A percentile compares a stretch with the other conserved stretches of the same genome.
These are phyloP conservation scores for Penicillium sp. DNA, from an alignment of 2,329 filamentous ascomycete species.

Conservation along the genomic window DNA sequence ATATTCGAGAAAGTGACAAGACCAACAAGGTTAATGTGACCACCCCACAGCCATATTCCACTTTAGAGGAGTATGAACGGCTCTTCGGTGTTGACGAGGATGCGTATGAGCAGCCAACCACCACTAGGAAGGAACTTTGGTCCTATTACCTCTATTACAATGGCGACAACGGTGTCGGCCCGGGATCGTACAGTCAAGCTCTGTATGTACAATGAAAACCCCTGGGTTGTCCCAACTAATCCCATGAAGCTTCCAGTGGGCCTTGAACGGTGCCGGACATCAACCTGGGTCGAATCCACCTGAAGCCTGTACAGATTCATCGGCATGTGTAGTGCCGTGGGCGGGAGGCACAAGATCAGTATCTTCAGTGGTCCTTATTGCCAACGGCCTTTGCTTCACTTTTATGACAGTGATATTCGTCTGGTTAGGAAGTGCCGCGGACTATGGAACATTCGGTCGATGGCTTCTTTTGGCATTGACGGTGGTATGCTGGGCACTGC, in stretches of 20 bases:
- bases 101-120: slow-evolving; percentile 38
- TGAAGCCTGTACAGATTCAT: slow-evolving; percentile 29
- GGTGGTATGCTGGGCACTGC: slow-evolving; percentile 40
- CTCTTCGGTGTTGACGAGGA: slow-evolving; percentile 38
- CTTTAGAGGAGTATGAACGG: slow-evolving; percentile 31
- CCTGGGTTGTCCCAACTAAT: background rate
- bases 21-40: slow-evolving; percentile 12
- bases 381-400: slow-evolving; percentile 42
- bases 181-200: slow-evolving; percentile 40
- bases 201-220: slow-evolving; percentile 22
- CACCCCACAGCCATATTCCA: slow-evolving; percentile 8
- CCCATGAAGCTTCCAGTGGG: slow-evolving; percentile 37
- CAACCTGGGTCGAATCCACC: slow-evolving; percentile 36
- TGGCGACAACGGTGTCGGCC: slow-evolving; percentile 45
- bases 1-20: background rate
- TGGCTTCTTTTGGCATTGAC: slow-evolving; percentile 42
- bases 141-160: slow-evolving; percentile 47
- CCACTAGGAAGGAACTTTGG: slow-evolving; percentile 41
- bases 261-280: slow-evolving; percentile 37
- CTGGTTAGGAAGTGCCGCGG: slow-evolving; percentile 41
- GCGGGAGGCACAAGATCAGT: slow-evolving; percentile 36
- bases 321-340: slow-evolving; percentile 41
- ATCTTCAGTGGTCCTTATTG: slow-evolving; percentile 41
- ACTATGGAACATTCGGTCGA: slow-evolving; percentile 42
- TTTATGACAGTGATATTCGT: slow-evolving; percentile 45